Evolutionary conservation across 1,284 basidiomycete species (phyloP).

Genomic region (Exobasidium cylindrosporum): DNA sequence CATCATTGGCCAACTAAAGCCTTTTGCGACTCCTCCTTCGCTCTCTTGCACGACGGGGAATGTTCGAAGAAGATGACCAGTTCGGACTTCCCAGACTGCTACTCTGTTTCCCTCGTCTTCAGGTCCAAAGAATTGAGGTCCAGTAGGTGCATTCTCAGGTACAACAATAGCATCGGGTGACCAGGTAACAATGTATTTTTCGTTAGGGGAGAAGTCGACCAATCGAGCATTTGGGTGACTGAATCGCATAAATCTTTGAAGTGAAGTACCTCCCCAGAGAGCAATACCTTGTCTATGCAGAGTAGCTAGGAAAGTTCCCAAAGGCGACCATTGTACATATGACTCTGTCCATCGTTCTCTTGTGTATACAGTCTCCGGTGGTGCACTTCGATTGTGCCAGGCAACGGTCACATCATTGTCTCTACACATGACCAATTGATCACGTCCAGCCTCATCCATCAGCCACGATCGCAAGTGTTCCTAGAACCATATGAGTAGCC

Average conservation of each 20-base stretch:
- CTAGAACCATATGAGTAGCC: conserved; percentile 62
- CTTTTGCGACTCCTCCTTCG: conserved; percentile 62
- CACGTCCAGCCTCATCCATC: conserved; percentile 83
- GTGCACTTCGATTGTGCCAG: conserved; percentile 90
- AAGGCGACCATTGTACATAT: conserved; percentile 95
- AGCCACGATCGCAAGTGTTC: conserved; percentile 96
- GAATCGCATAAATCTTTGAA: conserved; percentile 81
- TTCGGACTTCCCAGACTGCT: conserved; percentile 96
- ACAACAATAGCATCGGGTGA: conserved; percentile 90
- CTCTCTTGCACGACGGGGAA: conserved; percentile 66
- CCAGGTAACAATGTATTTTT: conserved; percentile 97
- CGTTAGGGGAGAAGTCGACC: conserved; percentile 96
- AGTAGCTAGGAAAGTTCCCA: conserved; percentile 89
- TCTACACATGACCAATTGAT: conserved; percentile 92
- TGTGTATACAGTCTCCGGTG: conserved; percentile 72
- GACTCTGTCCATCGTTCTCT: conserved; percentile 89
- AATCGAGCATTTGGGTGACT: conserved; percentile 93
- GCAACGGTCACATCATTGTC: conserved; percentile 85
- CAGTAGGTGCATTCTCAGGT: conserved; percentile 68
- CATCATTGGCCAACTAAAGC: conserved; percentile 78
- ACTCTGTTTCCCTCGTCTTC: conserved; percentile 97
- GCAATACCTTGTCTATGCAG: conserved; percentile 93
- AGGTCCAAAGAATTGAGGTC: conserved; percentile 70
- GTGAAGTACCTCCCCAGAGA: conserved; percentile 88
- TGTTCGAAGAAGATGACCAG: conserved; percentile 85